Conservation (phyloP, 1,139 yeast species). For the Sugiyamaella castrensis region DNA sequence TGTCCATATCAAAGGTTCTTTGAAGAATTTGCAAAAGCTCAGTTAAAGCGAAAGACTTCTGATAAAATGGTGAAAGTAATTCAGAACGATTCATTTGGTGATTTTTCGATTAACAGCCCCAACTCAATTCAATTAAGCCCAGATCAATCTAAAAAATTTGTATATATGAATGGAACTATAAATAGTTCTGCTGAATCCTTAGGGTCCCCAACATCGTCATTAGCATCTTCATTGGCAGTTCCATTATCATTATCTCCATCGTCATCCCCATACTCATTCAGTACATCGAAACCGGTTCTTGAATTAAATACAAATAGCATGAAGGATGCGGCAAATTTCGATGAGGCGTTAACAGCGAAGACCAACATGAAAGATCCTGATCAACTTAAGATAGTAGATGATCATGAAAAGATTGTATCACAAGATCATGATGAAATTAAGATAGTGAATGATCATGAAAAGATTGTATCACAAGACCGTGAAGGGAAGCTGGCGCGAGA, state of each 20-base stretch:
- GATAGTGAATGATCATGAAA: not conserved
- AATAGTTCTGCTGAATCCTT: conserved; percentile 2
- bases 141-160: not conserved
- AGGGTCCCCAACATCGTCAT: conserved; percentile 4
- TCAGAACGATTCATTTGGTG: too few species aligned
- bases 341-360: too few species aligned
- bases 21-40: conserved; percentile 14
- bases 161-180: conserved; percentile 10
- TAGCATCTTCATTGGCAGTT: not conserved
- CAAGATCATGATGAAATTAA: not conserved
- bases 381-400: too few species aligned
- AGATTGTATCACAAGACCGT: not conserved
- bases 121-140: too few species aligned
- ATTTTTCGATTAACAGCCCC: too few species aligned
- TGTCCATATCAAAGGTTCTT: conserved; percentile 23
- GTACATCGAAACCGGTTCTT: too few species aligned
- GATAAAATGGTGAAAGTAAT: too few species aligned
- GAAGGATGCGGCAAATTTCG: too few species aligned
- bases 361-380: too few species aligned
- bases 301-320: too few species aligned
- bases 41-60: not conserved
- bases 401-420: not conserved
- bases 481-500: not conserved
- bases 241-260: too few species aligned
- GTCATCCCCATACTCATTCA: too few species aligned